Percentiles rank a stretch among this genome's conserved stretches.
These are phyloP conservation scores for Fomitopsis serialis DNA, from an alignment of 768 basidiomycete genomes.

Conservation along the genomic window DNA sequence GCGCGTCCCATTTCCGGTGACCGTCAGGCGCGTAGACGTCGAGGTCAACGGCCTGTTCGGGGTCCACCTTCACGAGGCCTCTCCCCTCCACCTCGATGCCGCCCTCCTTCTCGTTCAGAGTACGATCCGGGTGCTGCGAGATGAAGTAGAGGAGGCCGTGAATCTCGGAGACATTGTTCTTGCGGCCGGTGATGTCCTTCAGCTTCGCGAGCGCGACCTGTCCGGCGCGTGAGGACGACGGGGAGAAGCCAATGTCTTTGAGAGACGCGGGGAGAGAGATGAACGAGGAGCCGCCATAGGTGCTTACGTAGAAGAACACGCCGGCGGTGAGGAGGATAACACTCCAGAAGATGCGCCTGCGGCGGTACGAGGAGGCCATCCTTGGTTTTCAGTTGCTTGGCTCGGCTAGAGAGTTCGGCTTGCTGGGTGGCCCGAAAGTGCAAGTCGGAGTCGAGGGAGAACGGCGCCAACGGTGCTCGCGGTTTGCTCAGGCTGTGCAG, in stretches of 20 bases:
- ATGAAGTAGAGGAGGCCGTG: constrained; percentile 69
- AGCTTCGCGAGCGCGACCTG: constrained; percentile 25
- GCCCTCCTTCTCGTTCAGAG: constrained; percentile 25
- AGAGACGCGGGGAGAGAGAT: constrained; percentile 24
- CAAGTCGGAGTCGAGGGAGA: too few species aligned
- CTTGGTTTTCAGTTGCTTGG: background rate
- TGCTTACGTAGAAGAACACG: constrained; percentile 35
- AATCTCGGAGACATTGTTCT: constrained; percentile 44
- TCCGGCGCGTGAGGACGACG: constrained; percentile 30
- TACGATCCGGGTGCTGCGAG: constrained; percentile 40
- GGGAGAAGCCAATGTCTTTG: constrained; percentile 26
- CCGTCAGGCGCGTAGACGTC: constrained; percentile 49
- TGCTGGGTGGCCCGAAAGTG: too few species aligned
- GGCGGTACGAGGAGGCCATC: constrained; percentile 19
- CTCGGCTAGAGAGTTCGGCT: too few species aligned
- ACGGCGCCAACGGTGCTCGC: too few species aligned
- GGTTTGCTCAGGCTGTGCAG: too few species aligned
- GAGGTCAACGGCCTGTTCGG: constrained; percentile 43
- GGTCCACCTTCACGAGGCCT: constrained; percentile 37
- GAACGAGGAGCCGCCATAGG: constrained; percentile 38
- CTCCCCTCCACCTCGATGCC: constrained; percentile 14
- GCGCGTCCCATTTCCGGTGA: constrained; percentile 38
- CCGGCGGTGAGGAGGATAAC: constrained; percentile 31
- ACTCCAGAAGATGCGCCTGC: constrained; percentile 42
- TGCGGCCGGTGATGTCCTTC: constrained; percentile 12